Base-by-base conservation (phyloP, 768 basidiomycete species). In the Tulasnella sp. region DNA sequence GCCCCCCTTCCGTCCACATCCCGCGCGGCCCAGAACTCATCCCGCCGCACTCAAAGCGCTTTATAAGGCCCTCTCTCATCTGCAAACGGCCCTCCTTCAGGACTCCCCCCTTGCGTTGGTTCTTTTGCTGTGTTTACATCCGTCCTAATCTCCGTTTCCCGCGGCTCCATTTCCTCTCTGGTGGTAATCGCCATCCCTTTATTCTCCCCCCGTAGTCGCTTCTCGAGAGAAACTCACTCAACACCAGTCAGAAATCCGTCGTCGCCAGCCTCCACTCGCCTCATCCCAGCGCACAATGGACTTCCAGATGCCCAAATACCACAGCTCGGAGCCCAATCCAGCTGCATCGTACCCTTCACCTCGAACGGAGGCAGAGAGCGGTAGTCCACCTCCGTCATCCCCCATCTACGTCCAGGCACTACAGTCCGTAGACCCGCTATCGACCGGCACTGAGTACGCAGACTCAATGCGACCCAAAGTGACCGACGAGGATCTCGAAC, bases 401-500 rank as follows among this genome's bases (percentile, higher is more conserved):
- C 71, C 71, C 37, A 46, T 72, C 71, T 72, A 72, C 37, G 39
- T 40, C 71, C 71, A 72, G 37, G 61, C 61, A 67, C 61, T 29
- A 35, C 61, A 67, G 61, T 67, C 61, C 3, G 23, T 67, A 10
- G 61, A 67, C 61, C 61, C 61, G 61, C 26, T 67, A 26, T 67
- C 61, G 29, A 67, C 61, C 26, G 29, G 61, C 61, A 35, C 61
- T 23, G 61, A 67, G 16, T 67, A 67, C 61, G 16, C 32, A 10
- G 61, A 67, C 13, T 29, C 61, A 67, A 72, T 42, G 39, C 32
- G 61, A 9, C 16, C 48, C 0, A 73, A 44, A 48, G 55, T 77
- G 20, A 77, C 77, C 26, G 77, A 77, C 23, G 77, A 77, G 1
- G 77, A 77, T n/a, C 77, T 77, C 44, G 77, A 77, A 55, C 69